Evolutionary conservation across 129 eudicot species (phyloP).

Genomic region (Glebionis coronaria): DNA sequence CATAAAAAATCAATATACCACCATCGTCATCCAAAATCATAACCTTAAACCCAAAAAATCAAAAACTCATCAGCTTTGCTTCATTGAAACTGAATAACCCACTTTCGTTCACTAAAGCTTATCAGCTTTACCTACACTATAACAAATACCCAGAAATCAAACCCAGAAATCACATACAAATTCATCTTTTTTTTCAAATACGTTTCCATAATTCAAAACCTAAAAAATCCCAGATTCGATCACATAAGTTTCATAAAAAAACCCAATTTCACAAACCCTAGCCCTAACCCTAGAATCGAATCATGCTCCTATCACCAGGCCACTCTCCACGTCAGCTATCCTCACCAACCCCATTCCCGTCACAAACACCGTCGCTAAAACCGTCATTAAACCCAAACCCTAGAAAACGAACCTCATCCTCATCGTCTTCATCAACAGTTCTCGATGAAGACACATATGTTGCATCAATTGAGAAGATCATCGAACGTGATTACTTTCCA

Average conservation of each 20-base stretch:
- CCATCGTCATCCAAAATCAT: too few relatives aligned
- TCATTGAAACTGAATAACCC: too few relatives aligned
- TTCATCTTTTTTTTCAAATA: too few relatives aligned
- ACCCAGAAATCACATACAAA: neutral
- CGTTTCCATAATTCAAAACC: neutral
- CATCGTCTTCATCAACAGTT: too few relatives aligned
- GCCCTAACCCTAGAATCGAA: slow-evolving; percentile 6
- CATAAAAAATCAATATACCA: too few relatives aligned
- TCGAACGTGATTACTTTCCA: slow-evolving; percentile 93
- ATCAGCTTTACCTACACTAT: too few relatives aligned
- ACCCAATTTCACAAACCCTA: slow-evolving; percentile 25
- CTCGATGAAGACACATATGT: slow-evolving; percentile 89
- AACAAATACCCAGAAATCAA: too few relatives aligned
- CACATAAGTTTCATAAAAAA: neutral
- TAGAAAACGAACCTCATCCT: slow-evolving; percentile 42
- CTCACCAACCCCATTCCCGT: slow-evolving; percentile 48
- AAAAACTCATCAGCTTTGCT: too few relatives aligned
- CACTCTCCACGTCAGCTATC: slow-evolving; percentile 89
- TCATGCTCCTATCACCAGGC: slow-evolving; percentile 82
- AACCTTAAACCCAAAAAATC: too few relatives aligned
- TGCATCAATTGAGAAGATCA: slow-evolving; percentile 86
- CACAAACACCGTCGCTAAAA: slow-evolving; percentile 27
- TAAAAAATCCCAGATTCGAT: neutral
- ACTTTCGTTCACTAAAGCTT: too few relatives aligned
- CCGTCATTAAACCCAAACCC: slow-evolving; percentile 34